These are phyloP conservation scores for Ampelocalamus luodianensis DNA, from an alignment of 176 grass and related monocot genomes.

Conservation along the genomic window DNA sequence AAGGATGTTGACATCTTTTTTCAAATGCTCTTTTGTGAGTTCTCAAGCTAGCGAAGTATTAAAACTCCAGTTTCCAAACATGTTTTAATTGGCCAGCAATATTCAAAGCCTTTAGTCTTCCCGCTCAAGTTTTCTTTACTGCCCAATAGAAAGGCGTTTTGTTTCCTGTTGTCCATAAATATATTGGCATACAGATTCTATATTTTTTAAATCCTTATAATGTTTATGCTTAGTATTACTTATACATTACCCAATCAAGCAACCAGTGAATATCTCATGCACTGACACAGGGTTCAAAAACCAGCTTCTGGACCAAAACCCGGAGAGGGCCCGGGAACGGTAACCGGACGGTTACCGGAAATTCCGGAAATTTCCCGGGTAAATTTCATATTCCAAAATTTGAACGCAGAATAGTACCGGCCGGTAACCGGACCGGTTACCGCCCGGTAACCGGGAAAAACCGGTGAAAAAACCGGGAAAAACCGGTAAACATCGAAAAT, in stretches of 20 bases:
- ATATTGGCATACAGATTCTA: background rate
- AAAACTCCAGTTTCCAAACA: background rate
- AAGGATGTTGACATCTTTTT: conserved; percentile 24
- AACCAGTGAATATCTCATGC: background rate
- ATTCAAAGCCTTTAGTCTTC: background rate
- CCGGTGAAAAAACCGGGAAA: too few relatives aligned
- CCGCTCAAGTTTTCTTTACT: background rate
- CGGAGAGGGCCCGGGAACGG: too few relatives aligned
- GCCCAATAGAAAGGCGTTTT: conserved; percentile 12
- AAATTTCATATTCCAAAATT: too few relatives aligned
- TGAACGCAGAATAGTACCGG: too few relatives aligned
- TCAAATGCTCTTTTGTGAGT: conserved; percentile 22
- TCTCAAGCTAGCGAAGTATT: conserved; percentile 16
- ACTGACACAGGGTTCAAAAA: too few relatives aligned
- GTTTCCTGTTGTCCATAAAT: conserved; percentile 7
- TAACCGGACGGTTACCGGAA: too few relatives aligned
- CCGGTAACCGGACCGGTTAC: too few relatives aligned
- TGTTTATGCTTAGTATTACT: background rate
- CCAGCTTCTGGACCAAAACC: too few relatives aligned
- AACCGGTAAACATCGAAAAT: too few relatives aligned
- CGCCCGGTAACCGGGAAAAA: too few relatives aligned
- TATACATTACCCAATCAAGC: conserved; percentile 13
- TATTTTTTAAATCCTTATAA: conserved; percentile 18
- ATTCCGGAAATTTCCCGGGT: too few relatives aligned
- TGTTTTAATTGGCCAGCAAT: conserved; percentile 15